Evolutionary conservation across 2,329 filamentous ascomycete genomes (phyloP).

Genomic region (Pseudophaeomoniella oleicola): DNA sequence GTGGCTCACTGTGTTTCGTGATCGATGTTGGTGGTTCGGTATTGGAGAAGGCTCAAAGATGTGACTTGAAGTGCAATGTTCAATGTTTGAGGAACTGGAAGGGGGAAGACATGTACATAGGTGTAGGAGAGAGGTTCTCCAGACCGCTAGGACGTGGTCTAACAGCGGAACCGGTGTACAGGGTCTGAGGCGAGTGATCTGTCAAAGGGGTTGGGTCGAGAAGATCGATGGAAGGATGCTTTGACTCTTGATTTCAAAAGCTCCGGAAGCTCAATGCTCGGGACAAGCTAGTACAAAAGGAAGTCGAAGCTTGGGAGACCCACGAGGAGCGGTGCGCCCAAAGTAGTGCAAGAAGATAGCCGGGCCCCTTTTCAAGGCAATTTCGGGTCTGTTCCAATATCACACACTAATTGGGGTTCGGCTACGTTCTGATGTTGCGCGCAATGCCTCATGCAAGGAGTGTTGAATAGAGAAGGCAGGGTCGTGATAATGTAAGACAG

Average conservation of each 20-base stretch:
- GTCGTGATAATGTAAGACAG: no score
- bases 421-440: no score
- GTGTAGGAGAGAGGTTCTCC: not conserved
- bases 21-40: no score
- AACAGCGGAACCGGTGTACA: not conserved
- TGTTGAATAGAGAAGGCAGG: no score
- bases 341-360: not conserved
- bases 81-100: no score
- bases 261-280: not conserved
- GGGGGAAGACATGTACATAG: not conserved
- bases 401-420: no score
- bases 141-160: not conserved
- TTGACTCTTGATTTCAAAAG: no score
- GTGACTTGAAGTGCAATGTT: no score
- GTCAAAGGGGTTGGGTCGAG: not conserved
- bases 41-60: no score
- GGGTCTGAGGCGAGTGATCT: not conserved
- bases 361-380: not conserved
- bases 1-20: no score
- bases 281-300: not conserved
- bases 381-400: no score
- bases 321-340: not conserved
- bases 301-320: not conserved
- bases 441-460: no score
- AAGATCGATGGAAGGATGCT: not conserved